phyloP scores from a whole-genome alignment of 2,329 filamentous ascomycete genomes.

The Trichoderma semiorbis region DNA sequence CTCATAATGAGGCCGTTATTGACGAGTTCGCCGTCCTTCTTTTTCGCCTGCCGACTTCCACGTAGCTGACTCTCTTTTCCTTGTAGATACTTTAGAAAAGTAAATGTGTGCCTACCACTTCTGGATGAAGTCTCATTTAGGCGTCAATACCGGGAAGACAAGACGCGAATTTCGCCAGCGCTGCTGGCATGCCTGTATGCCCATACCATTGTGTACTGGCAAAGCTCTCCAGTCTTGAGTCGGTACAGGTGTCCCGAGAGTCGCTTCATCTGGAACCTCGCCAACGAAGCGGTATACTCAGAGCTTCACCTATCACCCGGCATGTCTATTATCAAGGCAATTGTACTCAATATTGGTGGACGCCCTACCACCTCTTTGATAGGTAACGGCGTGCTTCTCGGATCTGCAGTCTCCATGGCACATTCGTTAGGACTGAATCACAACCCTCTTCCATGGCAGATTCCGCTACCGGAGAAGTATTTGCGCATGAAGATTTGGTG shows the following conservation, averaged over 20 bases:
- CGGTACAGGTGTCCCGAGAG: slow-evolving; percentile 52
- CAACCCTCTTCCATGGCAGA: slow-evolving; percentile 50
- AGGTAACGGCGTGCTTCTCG: slow-evolving; percentile 51
- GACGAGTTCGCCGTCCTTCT: slow-evolving; percentile 32
- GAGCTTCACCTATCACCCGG: slow-evolving; percentile 58
- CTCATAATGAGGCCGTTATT: slow-evolving; percentile 49
- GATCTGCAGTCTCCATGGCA: slow-evolving; percentile 49
- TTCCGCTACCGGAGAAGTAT: slow-evolving; percentile 48
- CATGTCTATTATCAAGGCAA: slow-evolving; percentile 54
- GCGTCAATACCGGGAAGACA: slow-evolving; percentile 42
- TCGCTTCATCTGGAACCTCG: slow-evolving; percentile 61
- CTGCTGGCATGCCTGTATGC: slow-evolving; percentile 57
- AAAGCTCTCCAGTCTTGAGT: slow-evolving; percentile 41
- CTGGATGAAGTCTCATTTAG: slow-evolving; percentile 54
- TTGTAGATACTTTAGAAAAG: slow-evolving; percentile 50
- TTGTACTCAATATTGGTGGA: slow-evolving; percentile 57
- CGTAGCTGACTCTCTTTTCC: slow-evolving; percentile 20
- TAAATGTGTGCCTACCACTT: slow-evolving; percentile 60
- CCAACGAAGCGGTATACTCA: slow-evolving; percentile 56
- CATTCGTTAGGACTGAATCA: slow-evolving; percentile 54
- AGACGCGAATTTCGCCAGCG: slow-evolving; percentile 51
- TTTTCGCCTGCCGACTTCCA: slow-evolving; percentile 20
- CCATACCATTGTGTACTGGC: slow-evolving; percentile 57
- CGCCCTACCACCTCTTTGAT: slow-evolving; percentile 58
- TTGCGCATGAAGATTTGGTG: slow-evolving; percentile 55